Conservation (phyloP, 2,329 filamentous ascomycete genomes). For the Trichoderma atrobrunneum region DNA sequence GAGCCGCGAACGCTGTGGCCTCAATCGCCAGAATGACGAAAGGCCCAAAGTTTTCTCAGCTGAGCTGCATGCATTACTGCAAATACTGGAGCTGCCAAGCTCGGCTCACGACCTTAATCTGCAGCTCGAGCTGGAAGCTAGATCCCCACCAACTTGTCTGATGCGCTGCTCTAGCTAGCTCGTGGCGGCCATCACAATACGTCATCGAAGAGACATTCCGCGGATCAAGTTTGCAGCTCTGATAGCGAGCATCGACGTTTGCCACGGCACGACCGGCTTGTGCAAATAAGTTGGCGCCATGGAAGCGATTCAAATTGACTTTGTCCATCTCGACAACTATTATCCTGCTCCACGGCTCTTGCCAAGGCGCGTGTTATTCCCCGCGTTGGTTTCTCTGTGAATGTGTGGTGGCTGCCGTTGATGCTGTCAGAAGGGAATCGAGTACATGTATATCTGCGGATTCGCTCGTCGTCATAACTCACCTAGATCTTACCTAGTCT, state of each 20-base stretch:
- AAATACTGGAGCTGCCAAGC: neutral
- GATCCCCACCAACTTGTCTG: conserved; percentile 4
- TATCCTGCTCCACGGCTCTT: neutral
- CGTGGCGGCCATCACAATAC: conserved; percentile 9
- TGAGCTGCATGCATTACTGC: neutral
- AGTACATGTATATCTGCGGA: neutral
- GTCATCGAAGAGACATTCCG: conserved; percentile 10
- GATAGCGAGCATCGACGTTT: neutral
- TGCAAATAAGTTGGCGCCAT: neutral
- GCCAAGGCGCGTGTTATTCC: neutral
- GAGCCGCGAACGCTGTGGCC: conserved; percentile 3
- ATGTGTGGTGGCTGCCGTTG: neutral
- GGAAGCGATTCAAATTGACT: conserved; percentile 4
- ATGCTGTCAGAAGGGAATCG: neutral
- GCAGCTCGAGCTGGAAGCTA: neutral
- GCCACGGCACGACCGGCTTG: neutral
- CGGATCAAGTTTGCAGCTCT: conserved; percentile 13
- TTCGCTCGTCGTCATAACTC: neutral
- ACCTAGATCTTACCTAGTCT: neutral
- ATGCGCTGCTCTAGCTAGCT: conserved; percentile 8
- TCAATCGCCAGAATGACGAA: conserved; percentile 17
- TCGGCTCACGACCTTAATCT: neutral
- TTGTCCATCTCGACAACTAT: neutral
- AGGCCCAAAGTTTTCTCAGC: neutral
- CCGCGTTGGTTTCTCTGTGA: neutral